These are phyloP conservation scores for Venturia carpophila DNA, from an alignment of 2,329 filamentous ascomycete genomes.

Conservation along the genomic window DNA sequence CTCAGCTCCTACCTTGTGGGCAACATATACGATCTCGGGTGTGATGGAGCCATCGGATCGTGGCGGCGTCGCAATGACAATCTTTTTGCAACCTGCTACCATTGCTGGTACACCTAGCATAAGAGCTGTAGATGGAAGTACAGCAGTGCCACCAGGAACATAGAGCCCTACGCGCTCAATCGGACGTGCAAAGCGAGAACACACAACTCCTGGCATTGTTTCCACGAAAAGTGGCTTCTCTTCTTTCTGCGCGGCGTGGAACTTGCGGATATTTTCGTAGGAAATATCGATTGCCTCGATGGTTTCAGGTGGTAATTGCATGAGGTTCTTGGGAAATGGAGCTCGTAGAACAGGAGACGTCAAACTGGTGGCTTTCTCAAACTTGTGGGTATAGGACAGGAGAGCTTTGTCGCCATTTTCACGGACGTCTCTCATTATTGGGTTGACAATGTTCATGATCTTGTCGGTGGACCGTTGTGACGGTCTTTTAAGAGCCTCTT, in stretches of 20 bases:
- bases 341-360: constrained; percentile 83
- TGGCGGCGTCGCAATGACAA: constrained; percentile 87
- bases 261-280: constrained; percentile 88
- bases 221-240: constrained; percentile 76
- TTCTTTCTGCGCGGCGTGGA: constrained; percentile 87
- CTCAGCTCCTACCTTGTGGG: constrained; percentile 93
- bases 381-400: constrained; percentile 92
- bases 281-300: constrained; percentile 88
- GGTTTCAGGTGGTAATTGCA: constrained; percentile 77
- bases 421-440: constrained; percentile 84
- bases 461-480: constrained; percentile 92
- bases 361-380: constrained; percentile 89
- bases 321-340: constrained; percentile 76
- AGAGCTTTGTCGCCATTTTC: constrained; percentile 79
- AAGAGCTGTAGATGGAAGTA: constrained; percentile 91
- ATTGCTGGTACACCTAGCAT: constrained; percentile 98
- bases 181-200: constrained; percentile 82
- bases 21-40: constrained; percentile 94
- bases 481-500: constrained; percentile 72
- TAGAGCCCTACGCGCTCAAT: constrained; percentile 97
- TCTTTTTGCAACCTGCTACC: constrained; percentile 93
- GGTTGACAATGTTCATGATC: constrained; percentile 82
- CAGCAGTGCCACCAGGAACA: constrained; percentile 90
- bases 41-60: constrained; percentile 83
- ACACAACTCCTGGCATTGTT: constrained; percentile 95